These are phyloP conservation scores for Glebionis coronaria DNA, from an alignment of 129 eudicot species.

Conservation along the genomic window DNA sequence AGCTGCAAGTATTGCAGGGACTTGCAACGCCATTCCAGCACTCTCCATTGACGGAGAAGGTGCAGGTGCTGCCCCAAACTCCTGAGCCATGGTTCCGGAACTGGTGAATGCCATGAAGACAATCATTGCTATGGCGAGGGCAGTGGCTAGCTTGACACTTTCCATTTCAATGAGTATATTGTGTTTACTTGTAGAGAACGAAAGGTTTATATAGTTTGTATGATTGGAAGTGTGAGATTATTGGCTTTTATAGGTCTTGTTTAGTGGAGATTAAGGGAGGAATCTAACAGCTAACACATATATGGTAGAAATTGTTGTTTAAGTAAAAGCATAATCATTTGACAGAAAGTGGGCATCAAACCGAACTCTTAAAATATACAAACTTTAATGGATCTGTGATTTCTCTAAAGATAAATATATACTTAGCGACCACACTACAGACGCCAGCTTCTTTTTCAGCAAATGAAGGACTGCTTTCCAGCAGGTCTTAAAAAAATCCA, in stretches of 20 bases:
- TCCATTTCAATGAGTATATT: conserved; percentile 17
- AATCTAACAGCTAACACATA: conserved; percentile 31
- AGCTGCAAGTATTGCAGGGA: conserved; percentile 33
- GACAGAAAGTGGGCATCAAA: conserved; percentile 17
- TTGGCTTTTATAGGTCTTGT: not conserved
- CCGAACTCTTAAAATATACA: conserved; percentile 1
- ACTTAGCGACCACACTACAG: no score
- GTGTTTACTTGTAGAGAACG: conserved; percentile 1
- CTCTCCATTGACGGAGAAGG: conserved; percentile 54
- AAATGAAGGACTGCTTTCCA: no score
- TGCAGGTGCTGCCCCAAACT: conserved; percentile 39
- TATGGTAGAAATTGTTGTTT: conserved; percentile 11
- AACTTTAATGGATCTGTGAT: not conserved
- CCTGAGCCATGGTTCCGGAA: conserved; percentile 29
- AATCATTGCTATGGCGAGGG: conserved; percentile 24
- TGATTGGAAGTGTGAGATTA: conserved; percentile 8
- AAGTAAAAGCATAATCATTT: conserved; percentile 16
- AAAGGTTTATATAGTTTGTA: conserved; percentile 1
- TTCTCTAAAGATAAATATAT: no score
- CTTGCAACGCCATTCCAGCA: conserved; percentile 29
- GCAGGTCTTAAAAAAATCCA: no score
- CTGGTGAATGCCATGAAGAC: conserved; percentile 24
- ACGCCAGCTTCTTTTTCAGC: no score
- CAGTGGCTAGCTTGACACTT: conserved; percentile 30
- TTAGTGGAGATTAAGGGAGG: conserved; percentile 14